These are phyloP conservation scores for Batrachochytrium dendrobatidis DNA, from an alignment of 371 early-diverging fungal species.

Conservation along the genomic window DNA sequence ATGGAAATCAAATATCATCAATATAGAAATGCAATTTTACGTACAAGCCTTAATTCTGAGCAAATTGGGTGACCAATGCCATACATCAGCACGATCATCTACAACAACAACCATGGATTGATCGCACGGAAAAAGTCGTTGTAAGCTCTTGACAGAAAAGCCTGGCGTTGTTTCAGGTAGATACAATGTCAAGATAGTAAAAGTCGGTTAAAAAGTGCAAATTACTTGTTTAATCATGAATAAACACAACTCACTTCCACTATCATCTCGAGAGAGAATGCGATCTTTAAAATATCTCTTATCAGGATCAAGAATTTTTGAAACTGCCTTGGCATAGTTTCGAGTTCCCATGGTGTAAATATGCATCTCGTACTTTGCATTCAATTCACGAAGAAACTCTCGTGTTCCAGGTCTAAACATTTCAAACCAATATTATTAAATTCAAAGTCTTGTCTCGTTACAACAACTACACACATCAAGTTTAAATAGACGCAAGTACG, in stretches of 20 bases:
- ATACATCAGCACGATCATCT: constrained; percentile 98
- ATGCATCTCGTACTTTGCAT: constrained; percentile 82
- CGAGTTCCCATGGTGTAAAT: constrained; percentile 99
- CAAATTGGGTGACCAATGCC: constrained; percentile 88
- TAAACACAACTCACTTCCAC: constrained; percentile 54
- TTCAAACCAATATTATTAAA: constrained; percentile 13
- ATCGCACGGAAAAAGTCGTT: constrained; percentile 92
- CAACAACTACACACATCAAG: too few relatives aligned
- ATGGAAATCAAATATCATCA: neutral
- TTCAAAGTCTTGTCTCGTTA: constrained; percentile 1
- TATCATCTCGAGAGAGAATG: constrained; percentile 94
- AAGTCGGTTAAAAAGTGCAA: neutral
- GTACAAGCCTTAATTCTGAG: constrained; percentile 85
- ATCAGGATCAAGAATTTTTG: constrained; percentile 82
- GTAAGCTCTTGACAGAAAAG: constrained; percentile 74
- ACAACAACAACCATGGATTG: constrained; percentile 95
- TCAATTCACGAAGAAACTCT: constrained; percentile 67
- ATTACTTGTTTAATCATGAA: constrained; percentile 6
- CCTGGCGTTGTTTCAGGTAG: constrained; percentile 33
- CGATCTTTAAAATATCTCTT: constrained; percentile 76
- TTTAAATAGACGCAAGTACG: too few relatives aligned
- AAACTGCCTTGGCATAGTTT: constrained; percentile 88
- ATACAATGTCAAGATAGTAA: neutral
- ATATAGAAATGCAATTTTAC: constrained; percentile 10
- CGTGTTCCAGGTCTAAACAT: constrained; percentile 60